Percentiles rank a stretch among this genome's conserved stretches.
These are phyloP conservation scores for Daldinia concentrica DNA, from an alignment of 495 filamentous ascomycete genomes.

Conservation along the genomic window DNA sequence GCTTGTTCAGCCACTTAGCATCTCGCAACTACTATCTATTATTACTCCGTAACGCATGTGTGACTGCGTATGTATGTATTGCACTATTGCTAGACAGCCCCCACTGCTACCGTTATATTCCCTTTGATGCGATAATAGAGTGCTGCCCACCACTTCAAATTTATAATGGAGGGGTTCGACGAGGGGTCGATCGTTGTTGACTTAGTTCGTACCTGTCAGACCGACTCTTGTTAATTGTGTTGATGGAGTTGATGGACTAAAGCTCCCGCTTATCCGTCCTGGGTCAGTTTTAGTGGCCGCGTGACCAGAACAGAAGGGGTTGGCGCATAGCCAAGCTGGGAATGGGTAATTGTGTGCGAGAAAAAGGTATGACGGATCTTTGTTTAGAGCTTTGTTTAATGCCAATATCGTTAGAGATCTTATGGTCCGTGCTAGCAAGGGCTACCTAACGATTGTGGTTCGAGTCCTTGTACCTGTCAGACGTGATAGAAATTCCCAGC, in stretches of 20 bases:
- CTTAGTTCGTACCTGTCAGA: conserved; percentile 37
- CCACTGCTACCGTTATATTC: conserved; percentile 30
- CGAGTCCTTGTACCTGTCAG: conserved; percentile 39
- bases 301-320: conserved; percentile 35
- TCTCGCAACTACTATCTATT: conserved; percentile 15
- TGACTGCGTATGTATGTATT: conserved; percentile 32
- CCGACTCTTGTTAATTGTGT: conserved; percentile 12
- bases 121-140: conserved; percentile 36
- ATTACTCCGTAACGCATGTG: conserved; percentile 29
- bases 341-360: conserved; percentile 27
- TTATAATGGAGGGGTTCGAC: conserved; percentile 25
- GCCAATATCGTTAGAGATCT: conserved; percentile 22
- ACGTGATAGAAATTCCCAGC: conserved; percentile 6
- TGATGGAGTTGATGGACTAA: conserved; percentile 17
- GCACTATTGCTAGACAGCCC: conserved; percentile 31
- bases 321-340: conserved; percentile 29
- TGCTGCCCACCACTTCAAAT: conserved; percentile 38
- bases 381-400: conserved; percentile 13
- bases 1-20: conserved; percentile 26
- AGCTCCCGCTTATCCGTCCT: conserved; percentile 40
- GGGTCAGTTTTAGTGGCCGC: conserved; percentile 39
- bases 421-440: conserved; percentile 11
- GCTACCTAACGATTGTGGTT: conserved; percentile 10
- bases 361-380: conserved; percentile 9
- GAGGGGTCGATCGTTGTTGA: conserved; percentile 28